Conservation (phyloP, 495 filamentous ascomycete genomes). For the Aspergillus carlsbadensis region DNA sequence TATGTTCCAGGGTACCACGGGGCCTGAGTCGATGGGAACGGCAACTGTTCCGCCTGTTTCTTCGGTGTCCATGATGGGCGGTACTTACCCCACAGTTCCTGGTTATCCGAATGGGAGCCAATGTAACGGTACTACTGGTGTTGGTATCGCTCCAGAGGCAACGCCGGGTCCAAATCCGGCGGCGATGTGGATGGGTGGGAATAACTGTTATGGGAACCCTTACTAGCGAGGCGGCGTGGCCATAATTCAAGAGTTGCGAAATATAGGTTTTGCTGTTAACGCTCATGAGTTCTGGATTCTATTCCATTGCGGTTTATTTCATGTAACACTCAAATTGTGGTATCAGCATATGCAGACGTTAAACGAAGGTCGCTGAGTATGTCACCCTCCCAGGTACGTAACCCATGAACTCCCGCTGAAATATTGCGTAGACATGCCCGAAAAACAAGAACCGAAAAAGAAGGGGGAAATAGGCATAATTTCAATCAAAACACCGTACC, state of each 20-base stretch:
- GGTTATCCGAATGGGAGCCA: neutral
- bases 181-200: conserved; percentile 3
- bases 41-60: neutral
- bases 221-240: conserved; percentile 5
- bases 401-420: conserved; percentile 2
- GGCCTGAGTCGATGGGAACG: neutral
- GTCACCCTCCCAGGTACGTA: neutral
- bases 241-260: neutral
- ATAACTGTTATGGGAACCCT: conserved; percentile 5
- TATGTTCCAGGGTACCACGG: neutral
- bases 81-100: neutral
- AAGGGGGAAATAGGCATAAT: conserved; percentile 1
- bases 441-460: neutral
- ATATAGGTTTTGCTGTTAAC: neutral
- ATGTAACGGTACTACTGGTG: neutral
- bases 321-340: conserved; percentile 5
- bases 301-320: neutral
- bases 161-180: neutral
- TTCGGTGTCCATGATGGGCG: neutral
- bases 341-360: conserved; percentile 1
- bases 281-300: neutral
- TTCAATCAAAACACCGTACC: conserved; percentile 27
- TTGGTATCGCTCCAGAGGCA: neutral
- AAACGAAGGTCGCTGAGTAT: neutral
- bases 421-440: neutral